phyloP scores from a whole-genome alignment of 495 filamentous ascomycete genomes.

The Cenococcum geophilum region DNA sequence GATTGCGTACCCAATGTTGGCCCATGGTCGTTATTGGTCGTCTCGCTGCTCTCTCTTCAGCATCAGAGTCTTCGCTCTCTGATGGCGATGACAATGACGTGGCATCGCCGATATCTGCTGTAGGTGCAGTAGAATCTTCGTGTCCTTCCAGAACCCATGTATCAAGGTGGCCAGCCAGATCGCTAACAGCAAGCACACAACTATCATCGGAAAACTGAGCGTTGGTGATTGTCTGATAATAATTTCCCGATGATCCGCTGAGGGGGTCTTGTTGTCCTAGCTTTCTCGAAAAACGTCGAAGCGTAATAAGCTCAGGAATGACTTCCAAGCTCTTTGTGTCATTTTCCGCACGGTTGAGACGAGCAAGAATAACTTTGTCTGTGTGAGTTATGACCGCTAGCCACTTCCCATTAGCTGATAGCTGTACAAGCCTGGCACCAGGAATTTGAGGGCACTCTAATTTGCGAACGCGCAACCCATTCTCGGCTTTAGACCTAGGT shows the following conservation, averaged over 20 bases:
- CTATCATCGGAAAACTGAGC: conserved; percentile 76
- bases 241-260: conserved; percentile 66
- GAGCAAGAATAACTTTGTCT: conserved; percentile 46
- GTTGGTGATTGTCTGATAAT: conserved; percentile 69
- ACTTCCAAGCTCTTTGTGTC: conserved; percentile 40
- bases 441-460: conserved; percentile 47
- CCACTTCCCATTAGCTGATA: conserved; percentile 51
- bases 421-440: conserved; percentile 61
- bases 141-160: conserved; percentile 66
- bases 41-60: conserved; percentile 30
- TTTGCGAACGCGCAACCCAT: conserved; percentile 57
- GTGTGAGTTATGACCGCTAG: conserved; percentile 49
- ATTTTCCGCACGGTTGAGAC: conserved; percentile 40
- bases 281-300: conserved; percentile 49
- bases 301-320: conserved; percentile 44
- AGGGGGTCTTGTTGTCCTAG: conserved; percentile 30
- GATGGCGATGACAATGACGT: conserved; percentile 38
- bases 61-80: conserved; percentile 45
- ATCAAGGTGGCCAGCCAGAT: conserved; percentile 81
- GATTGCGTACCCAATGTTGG: conserved; percentile 61
- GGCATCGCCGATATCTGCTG: conserved; percentile 25
- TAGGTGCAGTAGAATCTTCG: conserved; percentile 40
- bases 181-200: conserved; percentile 66
- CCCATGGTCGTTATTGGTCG: conserved; percentile 33
- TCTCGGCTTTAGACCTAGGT: conserved; percentile 39